A percentile compares a stretch with the other conserved stretches of the same genome.
These are phyloP conservation scores for Cladophialophora carrionii DNA, from an alignment of 2,329 filamentous ascomycete genomes.

Conservation along the genomic window DNA sequence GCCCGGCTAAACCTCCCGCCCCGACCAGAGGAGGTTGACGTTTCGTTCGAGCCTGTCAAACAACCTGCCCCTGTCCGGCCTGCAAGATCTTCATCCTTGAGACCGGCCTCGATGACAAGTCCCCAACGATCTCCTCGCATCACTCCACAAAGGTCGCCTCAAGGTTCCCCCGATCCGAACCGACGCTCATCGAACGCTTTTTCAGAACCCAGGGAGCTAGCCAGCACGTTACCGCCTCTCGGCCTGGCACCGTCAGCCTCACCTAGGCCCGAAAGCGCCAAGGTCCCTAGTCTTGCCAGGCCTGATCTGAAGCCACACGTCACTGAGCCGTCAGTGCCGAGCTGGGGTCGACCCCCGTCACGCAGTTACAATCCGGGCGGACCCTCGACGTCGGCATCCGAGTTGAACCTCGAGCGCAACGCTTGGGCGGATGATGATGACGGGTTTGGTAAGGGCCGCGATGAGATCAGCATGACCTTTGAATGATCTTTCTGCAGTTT, in stretches of 20 bases:
- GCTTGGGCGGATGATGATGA: conserved; percentile 74
- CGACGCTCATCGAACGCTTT: conserved; percentile 17
- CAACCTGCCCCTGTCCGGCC: conserved; percentile 21
- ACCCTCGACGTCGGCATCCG: conserved; percentile 36
- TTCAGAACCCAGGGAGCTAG: conserved; percentile 33
- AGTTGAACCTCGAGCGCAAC: conserved; percentile 54
- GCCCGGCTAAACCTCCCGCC: conserved; percentile 37
- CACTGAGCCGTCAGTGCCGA: conserved; percentile 21
- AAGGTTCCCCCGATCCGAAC: conserved; percentile 18
- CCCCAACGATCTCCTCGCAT: conserved; percentile 25
- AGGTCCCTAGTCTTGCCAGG: conserved; percentile 31
- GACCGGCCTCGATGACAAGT: conserved; percentile 25
- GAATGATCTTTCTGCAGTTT: conserved; percentile 53
- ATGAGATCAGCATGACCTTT: conserved; percentile 81
- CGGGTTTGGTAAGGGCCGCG: conserved; percentile 68
- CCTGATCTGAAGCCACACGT: conserved; percentile 34
- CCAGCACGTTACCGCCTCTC: conserved; percentile 37
- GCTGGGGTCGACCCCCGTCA: conserved; percentile 18
- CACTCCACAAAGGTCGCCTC: conserved; percentile 28
- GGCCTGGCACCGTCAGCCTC: conserved; percentile 26
- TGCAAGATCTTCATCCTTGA: conserved; percentile 24
- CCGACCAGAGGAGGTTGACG: conserved; percentile 38
- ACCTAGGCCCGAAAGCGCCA: conserved; percentile 22
- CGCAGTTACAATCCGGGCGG: conserved; percentile 6
- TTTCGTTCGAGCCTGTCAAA: conserved; percentile 21